phyloP scores from a whole-genome alignment of 805 yeast species.

The Sugiyamaella americana region DNA sequence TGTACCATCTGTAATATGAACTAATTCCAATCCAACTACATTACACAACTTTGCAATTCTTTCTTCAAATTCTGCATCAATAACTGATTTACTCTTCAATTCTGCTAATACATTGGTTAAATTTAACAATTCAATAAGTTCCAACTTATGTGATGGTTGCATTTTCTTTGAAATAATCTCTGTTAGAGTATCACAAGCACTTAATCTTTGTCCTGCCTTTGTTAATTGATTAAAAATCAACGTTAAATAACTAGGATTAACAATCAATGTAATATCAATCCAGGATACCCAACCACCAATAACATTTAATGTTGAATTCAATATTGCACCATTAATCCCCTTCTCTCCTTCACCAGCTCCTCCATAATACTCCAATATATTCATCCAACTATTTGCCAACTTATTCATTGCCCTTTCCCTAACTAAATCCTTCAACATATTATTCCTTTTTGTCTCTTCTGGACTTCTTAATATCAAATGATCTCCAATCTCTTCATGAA shows the following conservation, averaged over 20 bases:
- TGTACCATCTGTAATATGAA: conserved; percentile 54
- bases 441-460: conserved; percentile 58
- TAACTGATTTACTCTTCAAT: conserved; percentile 24
- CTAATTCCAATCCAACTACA: conserved; percentile 67
- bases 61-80: conserved; percentile 55
- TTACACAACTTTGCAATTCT: conserved; percentile 67
- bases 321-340: conserved; percentile 35
- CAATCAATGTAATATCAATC: conserved; percentile 77
- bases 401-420: conserved; percentile 67
- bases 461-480: conserved; percentile 66
- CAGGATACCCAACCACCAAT: conserved; percentile 87
- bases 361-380: conserved; percentile 40
- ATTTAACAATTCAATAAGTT: conserved; percentile 62
- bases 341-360: conserved; percentile 23
- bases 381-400: conserved; percentile 63
- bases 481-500: conserved; percentile 92
- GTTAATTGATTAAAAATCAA: conserved; percentile 55
- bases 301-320: conserved; percentile 53
- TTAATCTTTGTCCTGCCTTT: conserved; percentile 42
- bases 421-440: conserved; percentile 70
- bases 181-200: conserved; percentile 49
- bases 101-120: conserved; percentile 49
- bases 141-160: conserved; percentile 65
- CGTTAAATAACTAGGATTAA: conserved; percentile 52
- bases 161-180: conserved; percentile 73